Evolutionary conservation across 2,329 filamentous ascomycete species (phyloP).

Genomic region (Alternaria atra): DNA sequence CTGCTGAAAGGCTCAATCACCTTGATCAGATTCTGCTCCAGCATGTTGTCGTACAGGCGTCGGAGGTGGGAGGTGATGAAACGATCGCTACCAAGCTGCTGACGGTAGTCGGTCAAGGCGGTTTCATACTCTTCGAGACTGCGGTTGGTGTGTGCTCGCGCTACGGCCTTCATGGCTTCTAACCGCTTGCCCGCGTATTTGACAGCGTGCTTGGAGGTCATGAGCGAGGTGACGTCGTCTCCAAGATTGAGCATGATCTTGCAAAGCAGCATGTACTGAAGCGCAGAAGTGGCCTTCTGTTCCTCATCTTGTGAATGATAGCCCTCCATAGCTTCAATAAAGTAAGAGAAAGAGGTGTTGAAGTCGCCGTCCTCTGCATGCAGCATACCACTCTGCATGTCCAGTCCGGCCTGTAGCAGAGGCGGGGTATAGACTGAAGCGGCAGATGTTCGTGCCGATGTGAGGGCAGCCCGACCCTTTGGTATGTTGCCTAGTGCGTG

Average conservation of each 20-base stretch:
- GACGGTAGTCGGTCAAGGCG: slow-evolving; percentile 87
- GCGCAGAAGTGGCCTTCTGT: slow-evolving; percentile 88
- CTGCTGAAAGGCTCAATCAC: slow-evolving; percentile 98
- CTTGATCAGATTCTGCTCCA: slow-evolving; percentile 99
- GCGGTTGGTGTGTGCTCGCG: slow-evolving; percentile 91
- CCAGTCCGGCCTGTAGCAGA: slow-evolving; percentile 90
- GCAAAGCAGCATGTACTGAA: slow-evolving; percentile 99
- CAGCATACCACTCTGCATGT: slow-evolving; percentile 99
- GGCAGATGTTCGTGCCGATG: slow-evolving; percentile 91
- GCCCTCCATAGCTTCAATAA: slow-evolving; percentile 97
- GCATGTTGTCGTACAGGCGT: slow-evolving; percentile 95
- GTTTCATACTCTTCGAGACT: slow-evolving; percentile 97
- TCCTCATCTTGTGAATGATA: slow-evolving; percentile 93
- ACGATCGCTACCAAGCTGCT: slow-evolving; percentile 90
- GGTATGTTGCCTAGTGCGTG: slow-evolving; percentile 96
- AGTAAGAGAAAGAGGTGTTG: slow-evolving; percentile 98
- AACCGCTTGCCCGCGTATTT: slow-evolving; percentile 96
- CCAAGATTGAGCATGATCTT: slow-evolving; percentile 99
- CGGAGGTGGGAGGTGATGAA: slow-evolving; percentile 98
- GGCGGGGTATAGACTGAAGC: slow-evolving; percentile 98
- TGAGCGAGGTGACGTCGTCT: slow-evolving; percentile 94
- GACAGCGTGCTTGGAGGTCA: slow-evolving; percentile 94
- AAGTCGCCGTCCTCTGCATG: slow-evolving; percentile 99
- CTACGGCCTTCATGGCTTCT: slow-evolving; percentile 99
- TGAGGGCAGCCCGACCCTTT: slow-evolving; percentile 94